phyloP scores from a whole-genome alignment of 257 asterid genomes.

The Vinca minor region DNA sequence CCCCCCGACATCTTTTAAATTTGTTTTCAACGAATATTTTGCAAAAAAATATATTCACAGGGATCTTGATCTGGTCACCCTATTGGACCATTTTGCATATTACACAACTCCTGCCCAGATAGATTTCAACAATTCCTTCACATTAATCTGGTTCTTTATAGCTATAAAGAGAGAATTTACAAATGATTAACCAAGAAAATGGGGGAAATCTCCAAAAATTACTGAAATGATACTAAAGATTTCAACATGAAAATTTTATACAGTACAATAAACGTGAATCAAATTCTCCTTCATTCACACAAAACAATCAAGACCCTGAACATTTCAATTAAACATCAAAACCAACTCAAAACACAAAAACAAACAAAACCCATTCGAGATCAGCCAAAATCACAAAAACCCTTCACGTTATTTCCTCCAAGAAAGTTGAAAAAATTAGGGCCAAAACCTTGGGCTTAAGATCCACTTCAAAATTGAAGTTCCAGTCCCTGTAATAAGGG shows the following conservation, averaged over 20 bases:
- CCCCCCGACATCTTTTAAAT: no score
- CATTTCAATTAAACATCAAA: slow-evolving; percentile 4
- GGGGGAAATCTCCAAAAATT: background rate
- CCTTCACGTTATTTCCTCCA: background rate
- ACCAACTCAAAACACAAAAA: slow-evolving; percentile 3
- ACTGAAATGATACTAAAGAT: background rate
- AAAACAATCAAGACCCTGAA: background rate
- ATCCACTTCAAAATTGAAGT: slow-evolving; percentile 30
- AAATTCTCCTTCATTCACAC: background rate
- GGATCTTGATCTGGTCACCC: background rate
- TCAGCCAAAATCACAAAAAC: slow-evolving; percentile 2
- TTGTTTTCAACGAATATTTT: background rate
- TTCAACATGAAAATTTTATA: background rate
- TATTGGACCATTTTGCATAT: background rate
- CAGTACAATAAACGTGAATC: no score
- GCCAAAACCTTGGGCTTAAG: slow-evolving; percentile 40
- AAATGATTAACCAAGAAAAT: background rate
- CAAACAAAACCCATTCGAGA: slow-evolving; percentile 4
- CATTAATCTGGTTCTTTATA: background rate
- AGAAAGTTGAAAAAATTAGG: background rate
- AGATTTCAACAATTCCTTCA: background rate
- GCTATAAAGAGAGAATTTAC: no score
- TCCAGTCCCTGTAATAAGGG: slow-evolving; percentile 43
- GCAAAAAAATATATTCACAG: background rate
- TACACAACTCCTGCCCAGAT: background rate